These are phyloP conservation scores for Pythium guiyangense DNA, from an alignment of 352 stramenopile genomes.

Conservation along the genomic window DNA sequence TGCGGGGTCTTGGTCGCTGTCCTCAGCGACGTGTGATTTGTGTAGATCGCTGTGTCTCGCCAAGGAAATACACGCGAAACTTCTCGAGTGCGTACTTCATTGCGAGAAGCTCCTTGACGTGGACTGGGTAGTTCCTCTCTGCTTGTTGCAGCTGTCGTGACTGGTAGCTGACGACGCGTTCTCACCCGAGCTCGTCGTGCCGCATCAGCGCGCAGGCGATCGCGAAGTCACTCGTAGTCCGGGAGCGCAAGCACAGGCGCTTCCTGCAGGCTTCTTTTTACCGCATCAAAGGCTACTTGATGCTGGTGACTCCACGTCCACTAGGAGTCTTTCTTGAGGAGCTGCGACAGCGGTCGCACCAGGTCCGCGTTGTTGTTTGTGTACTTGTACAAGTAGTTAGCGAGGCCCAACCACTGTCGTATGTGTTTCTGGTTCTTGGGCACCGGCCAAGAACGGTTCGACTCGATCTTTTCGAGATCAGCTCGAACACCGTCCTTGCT, in stretches of 20 bases:
- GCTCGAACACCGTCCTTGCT: background rate
- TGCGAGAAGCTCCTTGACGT: too few relatives aligned
- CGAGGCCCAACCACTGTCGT: background rate
- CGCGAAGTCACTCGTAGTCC: background rate
- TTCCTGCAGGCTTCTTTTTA: background rate
- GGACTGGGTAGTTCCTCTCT: too few relatives aligned
- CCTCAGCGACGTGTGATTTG: too few relatives aligned
- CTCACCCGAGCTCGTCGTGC: background rate
- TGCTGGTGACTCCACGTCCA: background rate
- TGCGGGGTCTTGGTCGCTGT: background rate
- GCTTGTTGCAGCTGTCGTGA: background rate
- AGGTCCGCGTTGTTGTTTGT: background rate
- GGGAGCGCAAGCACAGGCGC: background rate
- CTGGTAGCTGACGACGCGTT: background rate
- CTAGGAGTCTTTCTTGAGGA: background rate
- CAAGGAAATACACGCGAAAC: too few relatives aligned
- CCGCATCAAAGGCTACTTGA: background rate
- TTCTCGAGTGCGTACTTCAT: too few relatives aligned
- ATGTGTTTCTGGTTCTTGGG: background rate
- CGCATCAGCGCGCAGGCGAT: background rate
- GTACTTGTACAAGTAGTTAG: background rate
- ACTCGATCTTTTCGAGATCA: background rate
- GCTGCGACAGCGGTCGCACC: background rate
- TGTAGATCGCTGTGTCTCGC: too few relatives aligned
- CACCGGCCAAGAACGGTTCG: background rate